phyloP scores from a whole-genome alignment of 352 stramenopile genomes.

The Phytophthora ramorum region DNA sequence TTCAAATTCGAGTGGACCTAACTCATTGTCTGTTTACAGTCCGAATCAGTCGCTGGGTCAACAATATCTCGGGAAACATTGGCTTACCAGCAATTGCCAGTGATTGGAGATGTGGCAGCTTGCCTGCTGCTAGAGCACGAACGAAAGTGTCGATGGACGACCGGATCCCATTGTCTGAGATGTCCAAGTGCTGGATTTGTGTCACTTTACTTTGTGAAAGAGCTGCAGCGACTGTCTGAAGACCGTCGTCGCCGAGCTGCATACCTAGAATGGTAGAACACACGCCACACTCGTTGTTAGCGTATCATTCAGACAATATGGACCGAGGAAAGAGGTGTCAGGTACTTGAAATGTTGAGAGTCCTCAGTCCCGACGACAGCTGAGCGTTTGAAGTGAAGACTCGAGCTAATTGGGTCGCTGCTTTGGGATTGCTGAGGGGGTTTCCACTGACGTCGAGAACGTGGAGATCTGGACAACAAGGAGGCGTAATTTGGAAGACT shows the following conservation, averaged over 20 bases:
- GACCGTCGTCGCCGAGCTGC: constrained; percentile 34
- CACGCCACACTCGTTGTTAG: background rate
- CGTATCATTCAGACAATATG: background rate
- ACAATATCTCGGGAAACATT: background rate
- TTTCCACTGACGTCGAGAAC: constrained; percentile 39
- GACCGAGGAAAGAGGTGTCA: background rate
- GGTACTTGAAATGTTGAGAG: constrained; percentile 43
- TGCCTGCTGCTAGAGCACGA: constrained; percentile 14
- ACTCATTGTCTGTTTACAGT: constrained; percentile 41
- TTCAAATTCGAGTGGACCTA: constrained; percentile 48
- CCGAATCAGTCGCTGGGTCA: background rate
- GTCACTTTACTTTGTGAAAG: constrained; percentile 20
- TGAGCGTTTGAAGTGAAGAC: constrained; percentile 15
- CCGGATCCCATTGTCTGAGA: constrained; percentile 41
- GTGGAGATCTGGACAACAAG: constrained; percentile 25
- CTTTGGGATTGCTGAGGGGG: constrained; percentile 26
- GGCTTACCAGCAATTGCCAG: constrained; percentile 36
- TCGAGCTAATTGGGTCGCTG: constrained; percentile 20
- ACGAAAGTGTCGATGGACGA: constrained; percentile 39
- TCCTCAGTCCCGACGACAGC: constrained; percentile 14
- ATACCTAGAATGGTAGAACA: constrained; percentile 29
- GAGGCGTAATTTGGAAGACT: constrained; percentile 23
- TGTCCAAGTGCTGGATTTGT: constrained; percentile 35
- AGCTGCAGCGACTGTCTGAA: constrained; percentile 23
- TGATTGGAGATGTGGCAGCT: constrained; percentile 29